A percentile compares a stretch with the other conserved stretches of the same genome.
Evolutionary conservation across 148 eudicot species (phyloP).

Genomic region (Silene conica): DNA sequence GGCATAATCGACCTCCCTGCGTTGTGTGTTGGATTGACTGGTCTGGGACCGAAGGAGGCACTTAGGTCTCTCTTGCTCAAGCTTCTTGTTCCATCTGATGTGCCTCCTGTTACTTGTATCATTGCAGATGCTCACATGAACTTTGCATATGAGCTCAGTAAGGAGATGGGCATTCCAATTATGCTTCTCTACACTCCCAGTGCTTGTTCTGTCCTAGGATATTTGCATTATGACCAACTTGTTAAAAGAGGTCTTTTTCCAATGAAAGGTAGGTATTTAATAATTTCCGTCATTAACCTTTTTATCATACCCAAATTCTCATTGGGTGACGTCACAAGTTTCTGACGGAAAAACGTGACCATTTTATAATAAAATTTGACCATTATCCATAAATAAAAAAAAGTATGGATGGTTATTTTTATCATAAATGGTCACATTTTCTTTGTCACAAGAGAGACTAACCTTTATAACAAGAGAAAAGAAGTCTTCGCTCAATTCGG

Average conservation of each 20-base stretch:
- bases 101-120: conserved; percentile 24
- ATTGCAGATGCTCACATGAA: conserved; percentile 26
- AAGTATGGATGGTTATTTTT: too few species aligned
- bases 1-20: conserved; percentile 24
- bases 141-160: conserved; percentile 24
- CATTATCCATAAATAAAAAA: too few species aligned
- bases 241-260: conserved; percentile 20
- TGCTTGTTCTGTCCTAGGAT: conserved; percentile 28
- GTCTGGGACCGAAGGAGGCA: neutral
- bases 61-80: conserved; percentile 20
- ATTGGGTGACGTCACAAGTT: too few species aligned
- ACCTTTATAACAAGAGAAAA: too few species aligned
- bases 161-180: conserved; percentile 28
- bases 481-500: too few species aligned
- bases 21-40: conserved; percentile 5
- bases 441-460: too few species aligned
- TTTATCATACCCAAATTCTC: too few species aligned
- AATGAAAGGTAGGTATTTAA: conserved; percentile 37
- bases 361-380: too few species aligned
- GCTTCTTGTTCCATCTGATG: conserved; percentile 15
- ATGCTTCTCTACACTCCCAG: conserved; percentile 30
- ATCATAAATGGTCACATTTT: too few species aligned
- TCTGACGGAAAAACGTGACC: too few species aligned
- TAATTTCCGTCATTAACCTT: too few species aligned
- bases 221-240: conserved; percentile 14